Base-by-base conservation (phyloP, 805 yeast genomes). In the Candida namnaoensis region DNA sequence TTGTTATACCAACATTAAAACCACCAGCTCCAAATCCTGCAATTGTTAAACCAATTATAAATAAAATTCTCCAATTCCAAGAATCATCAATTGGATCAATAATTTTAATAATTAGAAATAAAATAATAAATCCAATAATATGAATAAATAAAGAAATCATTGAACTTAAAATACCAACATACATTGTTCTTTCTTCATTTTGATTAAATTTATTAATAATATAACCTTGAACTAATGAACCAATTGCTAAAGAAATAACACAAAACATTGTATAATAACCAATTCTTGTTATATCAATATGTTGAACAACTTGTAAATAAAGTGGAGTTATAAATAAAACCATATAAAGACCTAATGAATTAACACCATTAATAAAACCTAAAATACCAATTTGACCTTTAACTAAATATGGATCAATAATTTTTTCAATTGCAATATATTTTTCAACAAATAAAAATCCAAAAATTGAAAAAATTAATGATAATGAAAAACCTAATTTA, bases 251-350 rank as follows among this genome's bases (percentile, higher is more conserved):
- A 1, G 70, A 53, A 14, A 67, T 50, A 14, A 70, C 74, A 28
- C 63, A 64, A 48, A 62, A 65, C 39, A 67, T 58, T 36, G 67
- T 68, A 47, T 65, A 69, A 2, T 53, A 44, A 10, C 75, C 74
- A 19, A 69, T 55, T 19, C 55, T 58, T 10, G 65, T 51, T 6
- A 69, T 66, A 5, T 54, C 47, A n/a, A 66, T 51, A 35, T 58
- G 63, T 40, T 68, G 72, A 6, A 69, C 61, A n/a, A 66, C 51
- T 46, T 70, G 74, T n/a, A 68, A 51, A 44, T 68, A 70, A 8
- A 69, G 41, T 3, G 75, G 75, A 5, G 63, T 49, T 4, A 62
- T 44, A 47, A 66, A 70, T 25, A 62, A 56, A 14, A 53, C 49
- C 38, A 64, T 59, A 44, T 65, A 68, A 6, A 62, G 44, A 0